phyloP scores from a whole-genome alignment of 2,329 filamentous ascomycete species.

The Chaetomium olivaceum region DNA sequence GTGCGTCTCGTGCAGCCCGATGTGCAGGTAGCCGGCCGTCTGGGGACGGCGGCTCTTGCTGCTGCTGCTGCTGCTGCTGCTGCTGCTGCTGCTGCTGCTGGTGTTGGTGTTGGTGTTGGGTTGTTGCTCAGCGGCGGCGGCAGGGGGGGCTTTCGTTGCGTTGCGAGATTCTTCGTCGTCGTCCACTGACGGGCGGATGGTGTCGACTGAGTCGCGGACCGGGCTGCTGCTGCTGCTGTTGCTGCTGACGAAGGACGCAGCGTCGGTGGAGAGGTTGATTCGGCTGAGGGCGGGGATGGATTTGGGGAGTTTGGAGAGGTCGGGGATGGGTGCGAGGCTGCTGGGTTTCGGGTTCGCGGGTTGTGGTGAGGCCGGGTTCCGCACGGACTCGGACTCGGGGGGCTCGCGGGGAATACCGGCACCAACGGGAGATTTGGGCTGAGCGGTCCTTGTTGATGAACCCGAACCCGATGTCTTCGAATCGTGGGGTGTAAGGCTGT shows the following conservation, averaged over 20 bases:
- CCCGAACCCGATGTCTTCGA: not conserved
- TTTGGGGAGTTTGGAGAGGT: conserved; percentile 6
- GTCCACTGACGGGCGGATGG: conserved; percentile 12
- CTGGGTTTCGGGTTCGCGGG: not conserved
- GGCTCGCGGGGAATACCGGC: not conserved
- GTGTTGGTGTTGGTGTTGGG: not conserved
- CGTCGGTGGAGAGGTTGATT: conserved; percentile 7
- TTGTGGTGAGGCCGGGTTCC: not conserved
- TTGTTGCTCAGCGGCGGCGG: not conserved
- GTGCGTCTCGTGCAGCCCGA: conserved; percentile 32
- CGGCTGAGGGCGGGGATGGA: conserved; percentile 5
- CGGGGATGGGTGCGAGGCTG: conserved; percentile 10
- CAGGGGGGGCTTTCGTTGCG: not conserved
- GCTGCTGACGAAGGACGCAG: conserved; percentile 8
- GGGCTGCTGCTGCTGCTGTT: too few relatives aligned
- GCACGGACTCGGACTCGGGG: not conserved
- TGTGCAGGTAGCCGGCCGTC: conserved; percentile 37
- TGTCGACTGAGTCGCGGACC: conserved; percentile 25
- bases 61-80: too few relatives aligned
- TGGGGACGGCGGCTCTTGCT: conserved; percentile 26
- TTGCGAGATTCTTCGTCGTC: not conserved
- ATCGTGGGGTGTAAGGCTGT: conserved; percentile 2
- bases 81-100: not conserved
- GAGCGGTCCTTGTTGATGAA: not conserved
- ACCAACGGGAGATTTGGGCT: not conserved